Base-by-base conservation (phyloP, 169 alveolate genomes). In the Plasmodium reichenowi region DNA sequence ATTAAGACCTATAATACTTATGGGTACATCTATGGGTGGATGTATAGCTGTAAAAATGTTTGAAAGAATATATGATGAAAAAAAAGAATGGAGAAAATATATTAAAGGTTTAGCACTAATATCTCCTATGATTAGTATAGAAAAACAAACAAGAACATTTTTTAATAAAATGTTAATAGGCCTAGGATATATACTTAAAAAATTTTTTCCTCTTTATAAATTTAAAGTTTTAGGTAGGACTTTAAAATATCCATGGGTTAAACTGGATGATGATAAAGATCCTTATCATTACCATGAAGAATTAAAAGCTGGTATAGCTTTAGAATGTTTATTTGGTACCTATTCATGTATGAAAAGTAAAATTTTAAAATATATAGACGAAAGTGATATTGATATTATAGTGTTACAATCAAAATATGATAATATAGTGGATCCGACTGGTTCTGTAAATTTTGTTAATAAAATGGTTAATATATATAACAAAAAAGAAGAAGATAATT, bases 1-100 rank as follows among this genome's bases (percentile, higher is more conserved):
- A 12, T 62, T 76, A 38, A 76, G 32, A 43, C 88, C 88, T 3
- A 76, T 76, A 8, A 76, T 76, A 24, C 47, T 76, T 63, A 76
- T 76, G 88, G 88, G 88, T 6, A 24, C 66, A 29, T 76, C 88
- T 32, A 76, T 76, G 88, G 88, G 88, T 48, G 88, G 88, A 3
- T 76, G 88, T 10, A 76, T 76, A 38, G 88, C 88, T 9, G n/a
- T 76, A 43, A 76, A 64, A 64, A 63, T 75, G 6, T 26, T 76
- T 38, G 88, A 76, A 26, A 9, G 58, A 8, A 62, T 76, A 43
- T 76, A 24, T 58, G 32, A 58, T 6, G 38, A 20, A 24, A 76
- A 76, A 56, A 76, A 76, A 54, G 76, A 76, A 76, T 76, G 88
- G 88, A 76, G 66, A 63, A 8, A 4, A 12, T 64, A 76, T 56